Evolutionary conservation across 2,329 filamentous ascomycete genomes (phyloP).

Genomic region (Colletotrichum endophyticum): DNA sequence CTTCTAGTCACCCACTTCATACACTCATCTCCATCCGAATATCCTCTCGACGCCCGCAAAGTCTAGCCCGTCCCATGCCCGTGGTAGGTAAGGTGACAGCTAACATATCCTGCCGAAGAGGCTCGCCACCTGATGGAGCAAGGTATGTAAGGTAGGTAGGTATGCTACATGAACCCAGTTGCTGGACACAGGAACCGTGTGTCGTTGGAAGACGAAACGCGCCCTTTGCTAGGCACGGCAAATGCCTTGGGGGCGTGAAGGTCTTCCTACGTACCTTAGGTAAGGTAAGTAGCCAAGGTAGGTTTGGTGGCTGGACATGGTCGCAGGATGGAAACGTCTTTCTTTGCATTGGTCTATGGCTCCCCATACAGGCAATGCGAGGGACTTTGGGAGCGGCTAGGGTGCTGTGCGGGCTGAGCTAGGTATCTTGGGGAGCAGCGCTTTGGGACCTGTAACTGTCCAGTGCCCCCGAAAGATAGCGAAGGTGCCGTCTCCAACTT

Average conservation of each 20-base stretch:
- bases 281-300: not conserved
- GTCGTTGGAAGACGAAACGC: not conserved
- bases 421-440: not conserved
- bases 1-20: not conserved
- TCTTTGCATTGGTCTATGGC: not conserved
- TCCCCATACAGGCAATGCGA: not conserved
- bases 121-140: not conserved
- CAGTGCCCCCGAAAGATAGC: not conserved
- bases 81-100: not conserved
- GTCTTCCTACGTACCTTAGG: not conserved
- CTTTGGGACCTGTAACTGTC: not conserved
- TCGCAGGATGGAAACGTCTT: not conserved
- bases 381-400: slow-evolving; percentile 15
- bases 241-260: not conserved
- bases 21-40: not conserved
- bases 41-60: not conserved
- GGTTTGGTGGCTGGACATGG: not conserved
- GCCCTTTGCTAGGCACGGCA: not conserved
- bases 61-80: not conserved
- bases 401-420: slow-evolving; percentile 7
- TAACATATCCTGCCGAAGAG: not conserved
- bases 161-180: not conserved
- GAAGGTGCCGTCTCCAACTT: not conserved
- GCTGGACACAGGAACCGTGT: not conserved
- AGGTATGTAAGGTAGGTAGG: not conserved